These are phyloP conservation scores for Paramyrothecium roridum DNA, from an alignment of 2,329 filamentous ascomycete genomes.

Conservation along the genomic window DNA sequence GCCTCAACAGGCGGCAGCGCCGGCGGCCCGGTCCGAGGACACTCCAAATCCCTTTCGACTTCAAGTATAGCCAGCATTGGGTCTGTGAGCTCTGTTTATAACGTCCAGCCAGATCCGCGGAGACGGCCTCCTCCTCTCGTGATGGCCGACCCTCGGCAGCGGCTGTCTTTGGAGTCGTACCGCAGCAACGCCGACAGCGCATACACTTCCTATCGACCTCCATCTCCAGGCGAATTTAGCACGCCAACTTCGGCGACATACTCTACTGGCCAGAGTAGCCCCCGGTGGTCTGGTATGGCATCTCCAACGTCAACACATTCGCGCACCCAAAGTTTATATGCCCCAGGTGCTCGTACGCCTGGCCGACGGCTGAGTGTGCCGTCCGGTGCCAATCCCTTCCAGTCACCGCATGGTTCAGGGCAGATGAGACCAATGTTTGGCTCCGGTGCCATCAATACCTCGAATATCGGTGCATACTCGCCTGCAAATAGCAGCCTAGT, in stretches of 20 bases:
- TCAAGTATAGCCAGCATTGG: slow-evolving; percentile 79
- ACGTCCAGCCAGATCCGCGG: slow-evolving; percentile 62
- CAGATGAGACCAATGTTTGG: slow-evolving; percentile 54
- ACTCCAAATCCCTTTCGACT: slow-evolving; percentile 80
- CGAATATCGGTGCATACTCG: slow-evolving; percentile 53
- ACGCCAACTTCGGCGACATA: slow-evolving; percentile 84
- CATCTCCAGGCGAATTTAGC: slow-evolving; percentile 71
- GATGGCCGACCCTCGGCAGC: slow-evolving; percentile 71
- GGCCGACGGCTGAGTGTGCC: slow-evolving; percentile 80
- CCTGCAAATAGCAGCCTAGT: slow-evolving; percentile 56
- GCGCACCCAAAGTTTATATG: slow-evolving; percentile 70
- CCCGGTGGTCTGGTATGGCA: slow-evolving; percentile 66
- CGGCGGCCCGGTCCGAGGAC: slow-evolving; percentile 68
- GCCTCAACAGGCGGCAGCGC: slow-evolving; percentile 75
- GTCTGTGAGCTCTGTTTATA: slow-evolving; percentile 56
- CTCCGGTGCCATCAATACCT: slow-evolving; percentile 51
- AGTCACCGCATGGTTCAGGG: slow-evolving; percentile 56
- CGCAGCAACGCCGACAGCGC: slow-evolving; percentile 61
- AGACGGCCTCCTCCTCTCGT: slow-evolving; percentile 77
- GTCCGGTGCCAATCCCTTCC: slow-evolving; percentile 71
- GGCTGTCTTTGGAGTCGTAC: slow-evolving; percentile 67
- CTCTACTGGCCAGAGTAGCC: slow-evolving; percentile 73
- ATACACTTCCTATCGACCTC: slow-evolving; percentile 56
- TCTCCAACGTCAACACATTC: slow-evolving; percentile 72
- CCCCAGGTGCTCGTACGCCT: slow-evolving; percentile 59